Percentiles rank a stretch among this genome's conserved stretches.
These are phyloP conservation scores for Tarenaya hassleriana DNA, from an alignment of 345 rosid genomes.

Conservation along the genomic window DNA sequence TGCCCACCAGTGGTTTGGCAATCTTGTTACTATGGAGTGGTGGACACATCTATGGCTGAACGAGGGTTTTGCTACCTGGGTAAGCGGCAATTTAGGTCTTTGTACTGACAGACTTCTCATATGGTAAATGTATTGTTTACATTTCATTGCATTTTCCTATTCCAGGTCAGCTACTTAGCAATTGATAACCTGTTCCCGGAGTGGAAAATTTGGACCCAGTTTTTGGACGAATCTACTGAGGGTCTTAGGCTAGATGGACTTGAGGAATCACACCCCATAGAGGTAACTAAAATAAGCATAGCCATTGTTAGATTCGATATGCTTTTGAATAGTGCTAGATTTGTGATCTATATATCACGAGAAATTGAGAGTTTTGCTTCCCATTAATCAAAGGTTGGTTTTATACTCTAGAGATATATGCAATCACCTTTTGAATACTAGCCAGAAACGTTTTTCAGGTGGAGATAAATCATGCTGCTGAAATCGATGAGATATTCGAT, in stretches of 20 bases:
- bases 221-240: slow-evolving; percentile 74
- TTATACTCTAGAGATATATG: not conserved
- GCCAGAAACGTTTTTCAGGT: slow-evolving; percentile 38
- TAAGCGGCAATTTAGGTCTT: slow-evolving; percentile 31
- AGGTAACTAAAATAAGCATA: slow-evolving; percentile 40
- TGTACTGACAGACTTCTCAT: slow-evolving; percentile 2
- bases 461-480: slow-evolving; percentile 82
- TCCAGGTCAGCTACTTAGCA: slow-evolving; percentile 96
- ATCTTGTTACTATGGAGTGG: slow-evolving; percentile 99
- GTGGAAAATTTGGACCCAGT: slow-evolving; percentile 99
- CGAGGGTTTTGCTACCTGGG: slow-evolving; percentile 99
- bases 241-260: slow-evolving; percentile 94
- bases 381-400: too few species aligned
- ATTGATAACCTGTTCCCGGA: slow-evolving; percentile 86
- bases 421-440: slow-evolving; percentile 11
- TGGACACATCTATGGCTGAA: slow-evolving; percentile 99
- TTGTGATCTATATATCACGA: too few species aligned
- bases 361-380: too few species aligned
- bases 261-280: slow-evolving; percentile 95
- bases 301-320: not conserved
- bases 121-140: slow-evolving; percentile 7
- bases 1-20: slow-evolving; percentile 99
- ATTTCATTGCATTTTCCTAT: slow-evolving; percentile 17
- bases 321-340: slow-evolving; percentile 8
- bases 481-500: slow-evolving; percentile 92